Conservation (phyloP, 2,329 filamentous ascomycete genomes). For the Hypoxylon sp. region DNA sequence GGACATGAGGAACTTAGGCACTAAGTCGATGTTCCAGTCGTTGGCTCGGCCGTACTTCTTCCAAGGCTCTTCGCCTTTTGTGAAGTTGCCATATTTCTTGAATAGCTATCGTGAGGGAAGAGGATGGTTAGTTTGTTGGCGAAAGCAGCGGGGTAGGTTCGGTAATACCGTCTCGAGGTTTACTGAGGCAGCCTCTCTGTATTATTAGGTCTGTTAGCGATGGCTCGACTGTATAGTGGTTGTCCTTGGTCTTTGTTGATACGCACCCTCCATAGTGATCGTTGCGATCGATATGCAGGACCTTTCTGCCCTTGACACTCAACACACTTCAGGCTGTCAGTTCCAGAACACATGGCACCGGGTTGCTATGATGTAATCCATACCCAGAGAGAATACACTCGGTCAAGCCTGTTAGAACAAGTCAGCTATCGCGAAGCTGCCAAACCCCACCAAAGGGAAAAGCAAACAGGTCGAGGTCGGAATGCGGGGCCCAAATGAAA, state of each 20-base stretch:
- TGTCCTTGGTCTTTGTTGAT: conserved; percentile 6
- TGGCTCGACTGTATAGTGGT: conserved; percentile 19
- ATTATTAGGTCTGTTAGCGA: conserved; percentile 47
- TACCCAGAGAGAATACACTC: conserved; percentile 99
- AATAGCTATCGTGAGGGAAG: conserved; percentile 71
- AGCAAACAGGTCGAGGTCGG: conserved; percentile 26
- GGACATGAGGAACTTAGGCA: conserved; percentile 98
- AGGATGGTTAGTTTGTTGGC: conserved; percentile 28
- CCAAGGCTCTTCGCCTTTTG: conserved; percentile 89
- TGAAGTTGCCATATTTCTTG: conserved; percentile 93
- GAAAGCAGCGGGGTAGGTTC: conserved; percentile 19
- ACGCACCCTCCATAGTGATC: conserved; percentile 97
- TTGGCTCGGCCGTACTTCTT: conserved; percentile 96
- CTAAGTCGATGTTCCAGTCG: conserved; percentile 99
- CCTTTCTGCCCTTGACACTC: conserved; percentile 99
- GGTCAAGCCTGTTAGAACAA: conserved; percentile 81
- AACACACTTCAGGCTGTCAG: conserved; percentile 74
- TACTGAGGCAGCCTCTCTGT: conserved; percentile 92
- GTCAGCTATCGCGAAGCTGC: conserved; percentile 37
- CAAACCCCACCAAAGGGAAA: conserved; percentile 36
- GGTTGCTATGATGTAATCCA: conserved; percentile 49
- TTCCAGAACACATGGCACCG: conserved; percentile 14
- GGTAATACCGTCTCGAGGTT: conserved; percentile 88
- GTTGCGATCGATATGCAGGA: conserved; percentile 98
- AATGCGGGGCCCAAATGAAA: conserved; percentile 51